phyloP scores from a whole-genome alignment of 192 early-diverging fungal genomes.

The Backusella sp. region DNA sequence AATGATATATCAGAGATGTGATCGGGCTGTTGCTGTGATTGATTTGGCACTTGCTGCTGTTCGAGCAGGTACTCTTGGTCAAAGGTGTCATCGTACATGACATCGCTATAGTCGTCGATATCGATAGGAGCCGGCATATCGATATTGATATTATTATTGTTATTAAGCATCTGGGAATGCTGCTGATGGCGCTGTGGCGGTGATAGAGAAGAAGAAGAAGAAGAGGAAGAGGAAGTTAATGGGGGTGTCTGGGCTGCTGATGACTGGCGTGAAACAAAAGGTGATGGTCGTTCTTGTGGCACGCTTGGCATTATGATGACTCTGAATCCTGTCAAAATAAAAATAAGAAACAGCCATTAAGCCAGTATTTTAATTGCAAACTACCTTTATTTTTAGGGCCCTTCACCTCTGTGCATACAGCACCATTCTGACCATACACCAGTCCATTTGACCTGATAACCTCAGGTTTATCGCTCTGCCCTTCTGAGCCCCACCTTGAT shows the following conservation, averaged over 20 bases:
- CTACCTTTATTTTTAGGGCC: neutral
- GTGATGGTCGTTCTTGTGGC: neutral
- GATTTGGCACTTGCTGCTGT: no score
- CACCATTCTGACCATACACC: neutral
- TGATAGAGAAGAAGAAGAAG: neutral
- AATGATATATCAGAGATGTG: neutral
- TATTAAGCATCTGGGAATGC: neutral
- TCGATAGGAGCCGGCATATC: neutral
- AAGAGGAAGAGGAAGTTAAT: neutral
- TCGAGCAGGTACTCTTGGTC: neutral
- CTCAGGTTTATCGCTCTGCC: neutral
- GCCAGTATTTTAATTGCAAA: neutral
- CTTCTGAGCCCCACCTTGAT: neutral
- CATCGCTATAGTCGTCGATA: neutral
- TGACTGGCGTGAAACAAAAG: neutral
- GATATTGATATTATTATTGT: neutral
- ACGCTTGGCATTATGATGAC: neutral
- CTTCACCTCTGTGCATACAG: neutral
- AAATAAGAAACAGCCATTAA: neutral
- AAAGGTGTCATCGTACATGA: neutral
- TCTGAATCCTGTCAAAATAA: neutral
- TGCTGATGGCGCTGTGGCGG: neutral
- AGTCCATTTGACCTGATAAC: neutral
- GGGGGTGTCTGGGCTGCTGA: neutral
- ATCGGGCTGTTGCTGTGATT: neutral